Conservation (phyloP, 768 basidiomycete genomes). For the Leccinum sublutescens region DNA sequence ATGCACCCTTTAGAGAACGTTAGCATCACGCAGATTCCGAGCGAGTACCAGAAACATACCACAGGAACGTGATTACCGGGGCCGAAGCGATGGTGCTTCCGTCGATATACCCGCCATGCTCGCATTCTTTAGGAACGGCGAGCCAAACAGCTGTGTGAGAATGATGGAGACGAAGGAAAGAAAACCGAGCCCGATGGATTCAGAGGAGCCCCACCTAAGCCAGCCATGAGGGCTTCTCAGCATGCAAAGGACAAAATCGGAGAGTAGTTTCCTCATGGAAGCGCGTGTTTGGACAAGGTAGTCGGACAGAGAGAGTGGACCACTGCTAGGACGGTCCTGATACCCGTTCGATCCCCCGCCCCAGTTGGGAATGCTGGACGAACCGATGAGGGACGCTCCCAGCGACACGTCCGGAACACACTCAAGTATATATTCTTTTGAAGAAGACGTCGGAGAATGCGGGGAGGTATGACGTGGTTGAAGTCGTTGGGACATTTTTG, state of each 20-base stretch:
- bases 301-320: conserved; percentile 38
- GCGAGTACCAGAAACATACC: conserved; percentile 35
- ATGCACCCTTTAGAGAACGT: conserved; percentile 51
- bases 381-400: too few species aligned
- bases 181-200: conserved; percentile 87
- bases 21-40: neutral
- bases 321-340: too few species aligned
- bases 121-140: conserved; percentile 71
- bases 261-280: conserved; percentile 45
- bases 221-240: neutral
- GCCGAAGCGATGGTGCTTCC: conserved; percentile 60
- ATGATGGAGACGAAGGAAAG: conserved; percentile 76
- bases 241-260: neutral
- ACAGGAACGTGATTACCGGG: conserved; percentile 80
- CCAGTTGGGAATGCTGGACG: too few species aligned
- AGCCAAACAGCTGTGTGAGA: conserved; percentile 78
- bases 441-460: too few species aligned
- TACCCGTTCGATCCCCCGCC: too few species aligned
- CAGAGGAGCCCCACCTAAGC: conserved; percentile 70
- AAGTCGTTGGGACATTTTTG: too few species aligned
- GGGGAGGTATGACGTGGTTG: too few species aligned
- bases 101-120: conserved; percentile 61
- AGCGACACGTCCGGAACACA: too few species aligned
- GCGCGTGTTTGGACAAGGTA: conserved; percentile 64
- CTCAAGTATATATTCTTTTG: too few species aligned